phyloP scores from a whole-genome alignment of 2,329 filamentous ascomycete genomes.

The Arthroderma sp. region DNA sequence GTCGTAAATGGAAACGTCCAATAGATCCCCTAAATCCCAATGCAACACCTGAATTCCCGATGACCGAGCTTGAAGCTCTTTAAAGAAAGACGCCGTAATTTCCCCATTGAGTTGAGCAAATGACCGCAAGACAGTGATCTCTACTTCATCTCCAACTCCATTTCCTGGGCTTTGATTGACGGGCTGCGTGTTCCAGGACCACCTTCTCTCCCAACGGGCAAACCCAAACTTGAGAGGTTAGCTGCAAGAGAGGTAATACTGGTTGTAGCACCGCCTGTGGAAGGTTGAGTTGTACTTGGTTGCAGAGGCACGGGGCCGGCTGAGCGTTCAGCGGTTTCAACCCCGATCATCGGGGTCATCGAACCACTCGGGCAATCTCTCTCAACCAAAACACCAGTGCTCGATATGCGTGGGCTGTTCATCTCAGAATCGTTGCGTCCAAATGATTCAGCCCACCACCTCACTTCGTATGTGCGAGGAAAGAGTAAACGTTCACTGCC shows the following conservation, averaged over 20 bases:
- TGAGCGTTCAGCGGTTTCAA: constrained; percentile 47
- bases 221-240: constrained; percentile 35
- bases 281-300: constrained; percentile 24
- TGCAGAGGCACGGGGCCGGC: constrained; percentile 36
- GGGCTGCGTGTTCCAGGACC: constrained; percentile 16
- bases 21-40: neutral
- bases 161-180: constrained; percentile 21
- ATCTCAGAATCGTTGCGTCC: constrained; percentile 81
- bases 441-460: constrained; percentile 90
- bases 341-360: constrained; percentile 45
- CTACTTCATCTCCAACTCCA: constrained; percentile 44
- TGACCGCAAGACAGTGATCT: neutral
- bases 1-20: neutral
- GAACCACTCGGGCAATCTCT: constrained; percentile 20
- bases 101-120: neutral
- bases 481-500: constrained; percentile 76
- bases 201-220: constrained; percentile 26
- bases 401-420: constrained; percentile 57
- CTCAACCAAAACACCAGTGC: constrained; percentile 33
- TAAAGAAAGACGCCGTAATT: neutral
- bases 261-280: constrained; percentile 19
- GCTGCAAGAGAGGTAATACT: constrained; percentile 35
- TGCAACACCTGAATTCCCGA: neutral
- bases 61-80: neutral
- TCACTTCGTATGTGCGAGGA: constrained; percentile 61